These are phyloP conservation scores for Mycosphaerella arachidis DNA, from an alignment of 2,329 filamentous ascomycete genomes.

Conservation along the genomic window DNA sequence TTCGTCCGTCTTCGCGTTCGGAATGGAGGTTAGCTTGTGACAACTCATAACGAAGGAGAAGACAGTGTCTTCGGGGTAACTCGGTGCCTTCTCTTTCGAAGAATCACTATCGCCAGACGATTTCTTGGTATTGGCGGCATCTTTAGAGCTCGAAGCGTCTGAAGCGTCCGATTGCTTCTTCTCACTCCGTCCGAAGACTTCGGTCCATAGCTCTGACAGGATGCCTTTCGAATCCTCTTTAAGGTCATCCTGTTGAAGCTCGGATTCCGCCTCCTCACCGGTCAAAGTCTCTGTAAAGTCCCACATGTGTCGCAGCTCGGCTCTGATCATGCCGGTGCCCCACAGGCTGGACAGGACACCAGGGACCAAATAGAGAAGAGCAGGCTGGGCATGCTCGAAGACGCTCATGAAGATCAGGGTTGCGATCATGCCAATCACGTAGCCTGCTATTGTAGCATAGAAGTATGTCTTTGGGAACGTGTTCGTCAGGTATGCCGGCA, in stretches of 20 bases:
- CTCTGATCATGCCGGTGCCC: slow-evolving; percentile 64
- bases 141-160: not conserved
- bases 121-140: not conserved
- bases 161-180: not conserved
- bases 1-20: not conserved
- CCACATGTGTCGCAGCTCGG: slow-evolving; percentile 75
- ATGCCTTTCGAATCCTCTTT: slow-evolving; percentile 9
- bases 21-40: not conserved
- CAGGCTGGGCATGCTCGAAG: slow-evolving; percentile 79
- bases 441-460: slow-evolving; percentile 68
- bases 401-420: slow-evolving; percentile 74
- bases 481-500: slow-evolving; percentile 29
- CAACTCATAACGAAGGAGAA: slow-evolving; percentile 2
- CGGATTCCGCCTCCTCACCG: slow-evolving; percentile 36
- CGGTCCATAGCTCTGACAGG: slow-evolving; percentile 8
- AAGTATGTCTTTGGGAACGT: slow-evolving; percentile 84
- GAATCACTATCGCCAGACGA: not conserved
- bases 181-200: slow-evolving; percentile 11
- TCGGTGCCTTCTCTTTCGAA: not conserved
- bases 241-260: slow-evolving; percentile 9
- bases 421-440: slow-evolving; percentile 68
- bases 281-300: slow-evolving; percentile 65
- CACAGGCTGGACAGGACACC: slow-evolving; percentile 72
- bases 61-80: not conserved
- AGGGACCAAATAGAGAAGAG: slow-evolving; percentile 86